A percentile compares a stretch with the other conserved stretches of the same genome.
phyloP scores from a whole-genome alignment of 2,329 filamentous ascomycete species.

The Aspergillus pseudoglaucus region DNA sequence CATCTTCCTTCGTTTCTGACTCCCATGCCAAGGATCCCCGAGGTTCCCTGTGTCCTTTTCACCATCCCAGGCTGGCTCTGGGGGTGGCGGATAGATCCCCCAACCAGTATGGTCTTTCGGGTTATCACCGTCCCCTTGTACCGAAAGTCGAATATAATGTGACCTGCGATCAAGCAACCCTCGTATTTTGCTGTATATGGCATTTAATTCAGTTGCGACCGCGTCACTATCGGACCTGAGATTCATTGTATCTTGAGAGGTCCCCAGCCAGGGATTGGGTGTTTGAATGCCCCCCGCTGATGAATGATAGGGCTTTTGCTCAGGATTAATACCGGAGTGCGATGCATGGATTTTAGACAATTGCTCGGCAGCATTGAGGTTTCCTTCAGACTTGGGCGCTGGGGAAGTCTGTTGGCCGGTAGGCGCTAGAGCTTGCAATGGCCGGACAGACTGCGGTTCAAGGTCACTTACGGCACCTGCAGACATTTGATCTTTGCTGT shows the following conservation, averaged over 20 bases:
- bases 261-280: constrained; percentile 52
- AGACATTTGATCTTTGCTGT: not conserved
- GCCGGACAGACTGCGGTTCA: not conserved
- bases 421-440: not conserved
- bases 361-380: constrained; percentile 42
- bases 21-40: constrained; percentile 36
- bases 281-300: constrained; percentile 52
- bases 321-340: constrained; percentile 49
- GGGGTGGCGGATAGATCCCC: constrained; percentile 85
- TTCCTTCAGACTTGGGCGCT: constrained; percentile 13
- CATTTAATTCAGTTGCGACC: constrained; percentile 74
- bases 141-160: constrained; percentile 79
- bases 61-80: constrained; percentile 81
- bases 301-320: constrained; percentile 48
- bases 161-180: constrained; percentile 79
- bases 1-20: constrained; percentile 66
- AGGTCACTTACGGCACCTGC: not conserved
- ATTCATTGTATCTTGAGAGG: constrained; percentile 57
- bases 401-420: not conserved
- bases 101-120: constrained; percentile 78
- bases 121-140: constrained; percentile 77
- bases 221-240: constrained; percentile 68
- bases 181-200: constrained; percentile 86
- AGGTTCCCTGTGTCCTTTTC: constrained; percentile 40
- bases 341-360: constrained; percentile 44